phyloP scores from a whole-genome alignment of 2,329 filamentous ascomycete genomes.

The Hypoxylon sp. region DNA sequence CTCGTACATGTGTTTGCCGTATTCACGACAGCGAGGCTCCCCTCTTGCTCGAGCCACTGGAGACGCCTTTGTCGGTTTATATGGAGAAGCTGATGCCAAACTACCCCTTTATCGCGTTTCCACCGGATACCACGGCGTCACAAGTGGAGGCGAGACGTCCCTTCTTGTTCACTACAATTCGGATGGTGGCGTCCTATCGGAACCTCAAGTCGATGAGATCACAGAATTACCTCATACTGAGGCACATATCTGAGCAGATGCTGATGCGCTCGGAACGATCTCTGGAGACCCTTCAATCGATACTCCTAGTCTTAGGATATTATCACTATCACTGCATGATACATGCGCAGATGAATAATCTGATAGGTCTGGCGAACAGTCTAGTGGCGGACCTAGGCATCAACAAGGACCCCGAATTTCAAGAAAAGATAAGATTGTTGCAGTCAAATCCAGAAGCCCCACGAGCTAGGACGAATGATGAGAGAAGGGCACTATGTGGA shows the following conservation, averaged over 20 bases:
- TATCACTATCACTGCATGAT: constrained; percentile 68
- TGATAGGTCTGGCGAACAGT: constrained; percentile 62
- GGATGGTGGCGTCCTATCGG: constrained; percentile 63
- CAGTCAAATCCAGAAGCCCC: constrained; percentile 57
- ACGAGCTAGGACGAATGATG: constrained; percentile 61
- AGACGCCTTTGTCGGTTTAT: constrained; percentile 60
- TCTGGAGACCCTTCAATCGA: constrained; percentile 62
- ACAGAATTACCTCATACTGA: constrained; percentile 63
- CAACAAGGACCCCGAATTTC: constrained; percentile 56
- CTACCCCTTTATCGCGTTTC: constrained; percentile 63
- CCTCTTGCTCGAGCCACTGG: constrained; percentile 59
- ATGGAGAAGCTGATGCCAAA: constrained; percentile 57
- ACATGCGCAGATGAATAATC: constrained; percentile 65
- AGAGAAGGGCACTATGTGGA: constrained; percentile 64
- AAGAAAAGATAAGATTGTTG: constrained; percentile 59
- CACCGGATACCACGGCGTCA: constrained; percentile 52
- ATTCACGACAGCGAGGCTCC: constrained; percentile 56
- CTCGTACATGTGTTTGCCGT: constrained; percentile 62
- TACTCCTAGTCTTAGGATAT: constrained; percentile 63
- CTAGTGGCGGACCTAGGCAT: constrained; percentile 63
- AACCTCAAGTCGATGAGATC: constrained; percentile 62
- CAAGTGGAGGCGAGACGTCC: constrained; percentile 57
- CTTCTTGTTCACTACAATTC: constrained; percentile 63
- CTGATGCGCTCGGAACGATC: constrained; percentile 63
- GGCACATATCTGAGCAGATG: constrained; percentile 62